phyloP scores from a whole-genome alignment of 495 filamentous ascomycete genomes.

The Aspergillus sparsus region DNA sequence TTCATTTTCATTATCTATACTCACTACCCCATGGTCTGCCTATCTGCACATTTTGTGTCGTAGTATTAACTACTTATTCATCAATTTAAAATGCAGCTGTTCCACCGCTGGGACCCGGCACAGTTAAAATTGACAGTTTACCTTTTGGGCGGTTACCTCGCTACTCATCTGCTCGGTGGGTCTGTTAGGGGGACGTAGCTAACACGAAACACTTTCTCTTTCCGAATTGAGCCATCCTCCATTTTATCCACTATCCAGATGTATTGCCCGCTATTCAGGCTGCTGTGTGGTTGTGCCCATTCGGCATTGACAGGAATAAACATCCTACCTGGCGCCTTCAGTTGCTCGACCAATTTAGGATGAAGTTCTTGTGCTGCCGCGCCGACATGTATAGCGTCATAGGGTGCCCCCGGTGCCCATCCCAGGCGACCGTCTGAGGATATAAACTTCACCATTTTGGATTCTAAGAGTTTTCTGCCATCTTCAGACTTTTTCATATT shows the following conservation, averaged over 20 bases:
- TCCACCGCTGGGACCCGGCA: too few species aligned
- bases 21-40: too few species aligned
- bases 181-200: slow-evolving; percentile 95
- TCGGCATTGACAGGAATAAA: slow-evolving; percentile 83
- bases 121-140: too few species aligned
- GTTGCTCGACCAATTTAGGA: slow-evolving; percentile 69
- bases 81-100: too few species aligned
- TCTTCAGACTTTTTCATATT: slow-evolving; percentile 75
- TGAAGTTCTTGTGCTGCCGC: slow-evolving; percentile 80
- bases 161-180: slow-evolving; percentile 50
- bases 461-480: slow-evolving; percentile 62
- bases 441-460: slow-evolving; percentile 68
- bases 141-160: not conserved
- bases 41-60: too few species aligned
- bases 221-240: slow-evolving; percentile 69
- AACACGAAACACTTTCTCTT: slow-evolving; percentile 78
- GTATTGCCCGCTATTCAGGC: slow-evolving; percentile 58
- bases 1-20: too few species aligned
- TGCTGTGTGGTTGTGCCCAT: slow-evolving; percentile 13
- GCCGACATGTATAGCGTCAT: slow-evolving; percentile 95
- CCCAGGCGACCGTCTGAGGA: slow-evolving; percentile 82
- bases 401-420: slow-evolving; percentile 61
- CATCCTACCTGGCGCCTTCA: slow-evolving; percentile 75
- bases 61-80: too few species aligned
- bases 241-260: slow-evolving; percentile 93